These are phyloP conservation scores for Apiospora arundinis DNA, from an alignment of 2,329 filamentous ascomycete genomes.

Conservation along the genomic window DNA sequence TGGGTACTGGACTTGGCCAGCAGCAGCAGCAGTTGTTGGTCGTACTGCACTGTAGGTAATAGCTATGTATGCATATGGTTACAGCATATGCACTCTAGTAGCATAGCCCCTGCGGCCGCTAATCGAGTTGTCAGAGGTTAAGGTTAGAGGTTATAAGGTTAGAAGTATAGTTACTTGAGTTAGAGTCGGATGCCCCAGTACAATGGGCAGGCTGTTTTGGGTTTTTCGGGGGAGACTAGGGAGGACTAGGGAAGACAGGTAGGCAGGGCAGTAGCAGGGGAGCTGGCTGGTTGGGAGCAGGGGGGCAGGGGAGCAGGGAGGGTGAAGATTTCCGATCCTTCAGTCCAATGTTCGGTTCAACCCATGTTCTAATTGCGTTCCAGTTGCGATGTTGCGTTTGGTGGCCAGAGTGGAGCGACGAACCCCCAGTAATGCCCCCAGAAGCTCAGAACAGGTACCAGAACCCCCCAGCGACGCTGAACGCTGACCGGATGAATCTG, in stretches of 20 bases:
- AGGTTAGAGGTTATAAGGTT: slow-evolving; percentile 13
- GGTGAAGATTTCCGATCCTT: slow-evolving; percentile 23
- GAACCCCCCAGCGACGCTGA: slow-evolving; percentile 33
- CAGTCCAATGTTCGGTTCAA: not conserved
- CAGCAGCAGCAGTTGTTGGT: too few species aligned
- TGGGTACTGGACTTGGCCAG: too few species aligned
- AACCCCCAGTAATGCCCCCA: too few species aligned
- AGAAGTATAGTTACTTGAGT: slow-evolving; percentile 4
- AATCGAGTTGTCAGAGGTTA: slow-evolving; percentile 6
- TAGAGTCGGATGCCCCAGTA: not conserved
- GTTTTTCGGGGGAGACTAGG: not conserved
- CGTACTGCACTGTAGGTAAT: too few species aligned
- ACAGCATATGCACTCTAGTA: not conserved
- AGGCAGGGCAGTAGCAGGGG: too few species aligned
- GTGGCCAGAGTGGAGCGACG: slow-evolving; percentile 34
- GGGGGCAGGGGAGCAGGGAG: slow-evolving; percentile 20
- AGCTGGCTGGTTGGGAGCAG: too few species aligned
- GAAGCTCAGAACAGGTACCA: too few species aligned
- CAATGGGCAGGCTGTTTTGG: not conserved
- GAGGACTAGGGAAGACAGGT: too few species aligned
- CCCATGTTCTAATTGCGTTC: slow-evolving; percentile 16
- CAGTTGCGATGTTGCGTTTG: slow-evolving; percentile 28
- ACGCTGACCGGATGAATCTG: slow-evolving; percentile 30
- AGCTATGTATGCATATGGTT: not conserved
- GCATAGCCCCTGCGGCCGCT: slow-evolving; percentile 16